Conservation (phyloP, 2,329 filamentous ascomycete genomes). For the Macrophomina tecta region DNA sequence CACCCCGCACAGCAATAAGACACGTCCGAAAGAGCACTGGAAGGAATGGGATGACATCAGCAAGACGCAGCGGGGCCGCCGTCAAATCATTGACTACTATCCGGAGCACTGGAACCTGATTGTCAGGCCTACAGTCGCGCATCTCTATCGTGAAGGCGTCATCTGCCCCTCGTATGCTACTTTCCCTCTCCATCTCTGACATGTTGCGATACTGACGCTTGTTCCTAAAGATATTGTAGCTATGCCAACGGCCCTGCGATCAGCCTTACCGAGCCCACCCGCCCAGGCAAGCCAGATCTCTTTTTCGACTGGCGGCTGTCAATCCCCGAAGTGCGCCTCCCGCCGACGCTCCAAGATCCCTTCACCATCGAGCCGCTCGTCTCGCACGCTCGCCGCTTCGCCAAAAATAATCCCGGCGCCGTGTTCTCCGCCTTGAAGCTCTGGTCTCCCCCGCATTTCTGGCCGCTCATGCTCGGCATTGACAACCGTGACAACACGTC, state of each 20-base stretch:
- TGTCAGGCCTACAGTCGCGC: constrained; percentile 50
- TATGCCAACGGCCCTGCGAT: constrained; percentile 46
- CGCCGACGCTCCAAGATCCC: constrained; percentile 42
- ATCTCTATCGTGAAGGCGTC: constrained; percentile 55
- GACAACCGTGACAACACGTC: constrained; percentile 43
- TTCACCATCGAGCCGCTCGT: constrained; percentile 44
- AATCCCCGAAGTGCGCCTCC: constrained; percentile 34
- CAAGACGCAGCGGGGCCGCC: neutral
- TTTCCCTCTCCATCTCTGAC: too few species aligned
- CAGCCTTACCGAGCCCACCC: constrained; percentile 45
- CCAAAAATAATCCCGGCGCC: constrained; percentile 35
- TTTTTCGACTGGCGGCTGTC: constrained; percentile 51
- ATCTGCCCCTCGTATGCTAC: constrained; percentile 41
- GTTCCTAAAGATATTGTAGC: neutral
- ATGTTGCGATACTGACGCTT: neutral
- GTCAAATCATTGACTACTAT: constrained; percentile 34
- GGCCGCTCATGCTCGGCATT: constrained; percentile 53
- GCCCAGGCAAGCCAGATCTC: constrained; percentile 44
- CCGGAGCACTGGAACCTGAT: constrained; percentile 50
- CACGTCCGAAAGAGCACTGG: constrained; percentile 47
- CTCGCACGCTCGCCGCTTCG: constrained; percentile 40
- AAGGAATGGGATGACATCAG: constrained; percentile 41
- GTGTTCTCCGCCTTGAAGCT: constrained; percentile 54
- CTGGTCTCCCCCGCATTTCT: constrained; percentile 58
- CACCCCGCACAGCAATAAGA: constrained; percentile 46